A percentile compares a stretch with the other conserved stretches of the same genome.
phyloP scores from a whole-genome alignment of 768 basidiomycete species.

The Amanita fuliginea region DNA sequence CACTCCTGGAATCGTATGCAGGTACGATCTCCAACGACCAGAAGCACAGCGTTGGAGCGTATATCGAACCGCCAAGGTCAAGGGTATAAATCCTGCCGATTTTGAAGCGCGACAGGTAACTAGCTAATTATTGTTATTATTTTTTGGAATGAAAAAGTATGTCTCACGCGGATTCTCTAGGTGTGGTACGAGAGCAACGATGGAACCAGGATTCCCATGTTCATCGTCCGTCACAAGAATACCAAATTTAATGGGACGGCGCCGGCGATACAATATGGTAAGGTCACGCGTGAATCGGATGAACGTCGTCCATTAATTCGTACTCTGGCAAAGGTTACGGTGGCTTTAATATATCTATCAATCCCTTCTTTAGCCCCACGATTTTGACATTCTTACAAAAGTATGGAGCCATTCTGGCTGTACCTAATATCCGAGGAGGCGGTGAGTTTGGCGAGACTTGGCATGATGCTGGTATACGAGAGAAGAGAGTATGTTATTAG shows the following conservation, averaged over 20 bases:
- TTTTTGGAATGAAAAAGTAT: background rate
- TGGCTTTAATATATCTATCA: slow-evolving; percentile 65
- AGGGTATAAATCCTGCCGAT: slow-evolving; percentile 53
- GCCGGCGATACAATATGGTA: slow-evolving; percentile 69
- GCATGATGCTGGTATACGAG: slow-evolving; percentile 63
- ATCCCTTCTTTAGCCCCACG: slow-evolving; percentile 60
- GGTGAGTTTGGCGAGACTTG: slow-evolving; percentile 79
- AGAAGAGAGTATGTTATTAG: slow-evolving; percentile 47
- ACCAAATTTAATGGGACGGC: slow-evolving; percentile 66
- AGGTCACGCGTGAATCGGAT: slow-evolving; percentile 8
- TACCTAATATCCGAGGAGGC: slow-evolving; percentile 54
- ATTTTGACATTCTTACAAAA: slow-evolving; percentile 65
- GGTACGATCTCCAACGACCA: slow-evolving; percentile 52
- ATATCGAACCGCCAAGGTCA: slow-evolving; percentile 45
- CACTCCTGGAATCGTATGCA: slow-evolving; percentile 54
- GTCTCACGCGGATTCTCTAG: slow-evolving; percentile 18
- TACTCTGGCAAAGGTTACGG: slow-evolving; percentile 53
- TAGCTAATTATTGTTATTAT: no score
- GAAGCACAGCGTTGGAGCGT: slow-evolving; percentile 40
- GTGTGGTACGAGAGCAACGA: slow-evolving; percentile 78
- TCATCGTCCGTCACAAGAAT: slow-evolving; percentile 65
- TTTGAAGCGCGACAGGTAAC: slow-evolving; percentile 57
- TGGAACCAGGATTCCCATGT: slow-evolving; percentile 78
- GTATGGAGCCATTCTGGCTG: slow-evolving; percentile 58
- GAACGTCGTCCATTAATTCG: background rate